Percentiles rank a stretch among this genome's conserved stretches.
Evolutionary conservation across 345 rosid genomes (phyloP).

Genomic region (Zanthoxylum bungeanum): DNA sequence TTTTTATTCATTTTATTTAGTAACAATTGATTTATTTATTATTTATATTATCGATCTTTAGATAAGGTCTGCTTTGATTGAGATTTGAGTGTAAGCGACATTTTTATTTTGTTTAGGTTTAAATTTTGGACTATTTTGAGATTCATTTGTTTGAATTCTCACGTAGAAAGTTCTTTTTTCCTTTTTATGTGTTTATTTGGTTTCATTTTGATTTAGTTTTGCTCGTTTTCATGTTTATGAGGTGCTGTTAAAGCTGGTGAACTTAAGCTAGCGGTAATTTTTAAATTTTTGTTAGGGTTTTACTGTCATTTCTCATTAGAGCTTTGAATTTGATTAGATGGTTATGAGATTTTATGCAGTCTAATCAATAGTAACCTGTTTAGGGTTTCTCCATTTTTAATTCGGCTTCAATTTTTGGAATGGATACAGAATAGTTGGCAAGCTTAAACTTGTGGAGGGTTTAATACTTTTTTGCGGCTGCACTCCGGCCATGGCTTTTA

Average conservation of each 20-base stretch:
- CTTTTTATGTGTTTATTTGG: not conserved
- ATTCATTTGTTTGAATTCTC: not conserved
- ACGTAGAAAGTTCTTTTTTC: not conserved
- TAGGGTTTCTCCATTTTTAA: no score
- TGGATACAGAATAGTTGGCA: not conserved
- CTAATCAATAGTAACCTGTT: not conserved
- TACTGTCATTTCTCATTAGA: constrained; percentile 5
- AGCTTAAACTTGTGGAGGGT: not conserved
- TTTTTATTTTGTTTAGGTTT: no score
- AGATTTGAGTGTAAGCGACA: not conserved
- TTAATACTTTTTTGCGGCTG: no score
- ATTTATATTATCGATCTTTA: not conserved
- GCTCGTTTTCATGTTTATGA: constrained; percentile 10
- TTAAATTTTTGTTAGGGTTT: not conserved
- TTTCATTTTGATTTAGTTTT: not conserved
- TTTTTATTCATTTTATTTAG: not conserved
- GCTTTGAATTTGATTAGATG: not conserved
- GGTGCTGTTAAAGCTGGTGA: not conserved
- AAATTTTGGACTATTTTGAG: constrained; percentile 1
- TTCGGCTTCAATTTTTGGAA: not conserved
- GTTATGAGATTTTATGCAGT: not conserved
- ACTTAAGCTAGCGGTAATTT: not conserved
- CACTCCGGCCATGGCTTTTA: not conserved
- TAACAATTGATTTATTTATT: not conserved
- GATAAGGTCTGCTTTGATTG: not conserved